Conservation (phyloP, 306 rosid species). For the Senna tora region DNA sequence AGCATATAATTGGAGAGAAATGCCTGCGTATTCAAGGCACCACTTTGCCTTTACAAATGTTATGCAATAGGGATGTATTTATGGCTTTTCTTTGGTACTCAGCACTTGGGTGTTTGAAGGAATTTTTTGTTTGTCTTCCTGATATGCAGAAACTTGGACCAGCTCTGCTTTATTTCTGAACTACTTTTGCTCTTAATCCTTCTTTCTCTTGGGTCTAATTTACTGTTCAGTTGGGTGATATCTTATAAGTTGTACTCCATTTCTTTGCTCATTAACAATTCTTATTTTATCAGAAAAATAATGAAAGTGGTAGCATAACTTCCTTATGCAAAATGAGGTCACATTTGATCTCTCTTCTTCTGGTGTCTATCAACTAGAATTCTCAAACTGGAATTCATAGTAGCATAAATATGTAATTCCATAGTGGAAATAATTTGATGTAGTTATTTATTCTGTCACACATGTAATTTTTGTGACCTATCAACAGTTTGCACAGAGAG, state of each 20-base stretch:
- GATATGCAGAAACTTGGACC: background rate
- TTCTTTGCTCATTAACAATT: background rate
- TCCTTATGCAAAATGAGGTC: conserved; percentile 6
- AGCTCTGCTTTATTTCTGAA: background rate
- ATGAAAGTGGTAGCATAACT: background rate
- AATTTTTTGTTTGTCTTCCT: background rate
- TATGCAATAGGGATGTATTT: background rate
- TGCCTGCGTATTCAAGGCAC: background rate
- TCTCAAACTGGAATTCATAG: conserved; percentile 4
- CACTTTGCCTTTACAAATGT: too few relatives aligned
- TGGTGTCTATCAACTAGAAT: conserved; percentile 19
- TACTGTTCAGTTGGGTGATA: background rate
- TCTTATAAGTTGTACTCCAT: background rate
- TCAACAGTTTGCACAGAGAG: conserved; percentile 92
- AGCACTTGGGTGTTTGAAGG: background rate
- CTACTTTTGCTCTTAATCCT: background rate
- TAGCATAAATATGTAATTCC: conserved; percentile 11
- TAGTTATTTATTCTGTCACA: background rate
- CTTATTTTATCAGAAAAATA: background rate
- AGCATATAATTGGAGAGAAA: background rate
- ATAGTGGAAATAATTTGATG: background rate
- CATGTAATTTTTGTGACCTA: conserved; percentile 38
- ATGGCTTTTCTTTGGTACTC: background rate
- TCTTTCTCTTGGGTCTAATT: background rate
- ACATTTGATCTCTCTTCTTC: background rate